A percentile compares a stretch with the other conserved stretches of the same genome.
These are phyloP conservation scores for Fraxinus sp. DNA, from an alignment of 305 asterid genomes.

Conservation along the genomic window DNA sequence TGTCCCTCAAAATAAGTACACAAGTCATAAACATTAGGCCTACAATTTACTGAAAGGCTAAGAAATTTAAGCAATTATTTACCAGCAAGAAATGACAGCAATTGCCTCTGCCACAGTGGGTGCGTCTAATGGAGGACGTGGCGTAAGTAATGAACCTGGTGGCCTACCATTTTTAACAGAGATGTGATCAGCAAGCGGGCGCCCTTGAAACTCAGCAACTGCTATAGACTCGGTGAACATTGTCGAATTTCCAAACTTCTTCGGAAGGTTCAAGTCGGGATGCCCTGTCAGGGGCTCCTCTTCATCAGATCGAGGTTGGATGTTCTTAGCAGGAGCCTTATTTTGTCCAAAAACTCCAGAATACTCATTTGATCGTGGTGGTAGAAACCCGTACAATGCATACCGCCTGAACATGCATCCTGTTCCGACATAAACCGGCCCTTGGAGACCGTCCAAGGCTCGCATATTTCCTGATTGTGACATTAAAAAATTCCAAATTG, in stretches of 20 bases:
- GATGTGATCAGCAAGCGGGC: slow-evolving; percentile 89
- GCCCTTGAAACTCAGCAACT: slow-evolving; percentile 90
- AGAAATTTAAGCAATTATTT: slow-evolving; percentile 1
- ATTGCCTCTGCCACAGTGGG: slow-evolving; percentile 98
- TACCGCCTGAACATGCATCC: slow-evolving; percentile 92
- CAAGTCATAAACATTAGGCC: background rate
- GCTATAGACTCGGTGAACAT: slow-evolving; percentile 80
- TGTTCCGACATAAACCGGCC: slow-evolving; percentile 95
- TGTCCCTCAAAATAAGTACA: slow-evolving; percentile 2
- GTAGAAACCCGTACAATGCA: slow-evolving; percentile 82
- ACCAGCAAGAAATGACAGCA: slow-evolving; percentile 97
- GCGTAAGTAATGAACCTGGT: slow-evolving; percentile 70
- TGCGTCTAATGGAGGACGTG: slow-evolving; percentile 86
- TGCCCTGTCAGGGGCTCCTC: slow-evolving; percentile 66
- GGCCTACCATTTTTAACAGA: slow-evolving; percentile 88
- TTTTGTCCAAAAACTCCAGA: slow-evolving; percentile 61
- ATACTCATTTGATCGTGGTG: slow-evolving; percentile 83
- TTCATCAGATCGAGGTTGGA: slow-evolving; percentile 39
- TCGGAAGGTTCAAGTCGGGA: slow-evolving; percentile 74
- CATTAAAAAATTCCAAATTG: background rate
- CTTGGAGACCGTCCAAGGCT: slow-evolving; percentile 96
- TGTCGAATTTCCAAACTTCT: slow-evolving; percentile 78
- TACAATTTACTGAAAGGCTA: background rate
- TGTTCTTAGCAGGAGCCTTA: slow-evolving; percentile 45
- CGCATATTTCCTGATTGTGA: slow-evolving; percentile 77